Evolutionary conservation across 2,329 filamentous ascomycete genomes (phyloP), one percentile per base, ranked within the genome.

Genomic region (Parastagonospora nodorum): DNA sequence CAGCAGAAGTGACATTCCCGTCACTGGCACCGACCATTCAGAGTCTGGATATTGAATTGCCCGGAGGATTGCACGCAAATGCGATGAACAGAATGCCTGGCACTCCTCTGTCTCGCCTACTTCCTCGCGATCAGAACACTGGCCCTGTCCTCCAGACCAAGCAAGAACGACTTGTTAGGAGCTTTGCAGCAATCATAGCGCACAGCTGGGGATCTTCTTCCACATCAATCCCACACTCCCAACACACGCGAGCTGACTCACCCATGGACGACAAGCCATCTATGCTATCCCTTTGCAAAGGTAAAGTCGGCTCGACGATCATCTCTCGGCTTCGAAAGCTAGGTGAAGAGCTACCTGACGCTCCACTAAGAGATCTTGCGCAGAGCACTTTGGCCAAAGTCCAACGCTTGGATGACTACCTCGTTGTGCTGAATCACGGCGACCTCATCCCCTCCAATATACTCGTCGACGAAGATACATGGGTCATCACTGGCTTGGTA

Each of bases 361-460:
- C 38, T 2, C 27, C 15, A n/a, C 47, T 73, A 1, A 50, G 67
- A 29, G 7, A 16, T 12, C 52, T 42, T 46, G 70, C 71, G 7
- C 27, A 27, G 19, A 7, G 33, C 7, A 53, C 50, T 6, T 37
- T 71, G 28, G 5, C 40, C 0, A 28, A 31, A 0, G 8, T 71
- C 1, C 45, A 86, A 75, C 47, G 88, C 79, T 38, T 84, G 74
- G 28, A 42, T 0, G 28, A 60, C 5, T 69, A 84, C 4, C 82
- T 83, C 0, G 81, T 84, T 72, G 78, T 80, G 4, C 66, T 88
- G 9, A 86, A 79, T 5, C 85, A 88, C 46, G 85, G 85, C 0
- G 85, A 88, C 58, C 69, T 87, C 5, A 71, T 84, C 0, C 75
- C 82, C 0, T 75, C 76, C 2, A 88, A 88, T 51, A 77, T 88